Evolutionary conservation across 202 grass and related monocot genomes (phyloP).

Genomic region (Saccharum hybrid): DNA sequence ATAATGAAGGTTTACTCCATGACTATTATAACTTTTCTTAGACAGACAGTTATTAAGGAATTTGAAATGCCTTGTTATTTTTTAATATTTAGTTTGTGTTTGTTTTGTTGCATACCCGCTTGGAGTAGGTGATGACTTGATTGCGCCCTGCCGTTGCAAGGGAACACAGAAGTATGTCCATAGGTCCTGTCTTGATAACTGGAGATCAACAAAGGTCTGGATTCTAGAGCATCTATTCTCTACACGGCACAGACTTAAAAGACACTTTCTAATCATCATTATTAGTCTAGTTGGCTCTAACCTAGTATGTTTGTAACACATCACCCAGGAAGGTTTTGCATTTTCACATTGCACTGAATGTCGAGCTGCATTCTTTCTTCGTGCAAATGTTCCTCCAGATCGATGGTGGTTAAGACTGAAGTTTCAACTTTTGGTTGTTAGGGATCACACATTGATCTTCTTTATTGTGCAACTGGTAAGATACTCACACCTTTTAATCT

Average conservation of each 20-base stretch:
- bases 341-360: slow-evolving; percentile 99
- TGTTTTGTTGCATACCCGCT: neutral
- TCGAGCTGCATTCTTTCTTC: slow-evolving; percentile 81
- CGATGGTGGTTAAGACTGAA: slow-evolving; percentile 93
- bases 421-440: slow-evolving; percentile 87
- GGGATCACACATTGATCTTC: slow-evolving; percentile 94
- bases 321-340: slow-evolving; percentile 95
- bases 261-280: neutral
- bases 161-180: slow-evolving; percentile 98
- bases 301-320: slow-evolving; percentile 9
- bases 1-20: slow-evolving; percentile 74
- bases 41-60: neutral
- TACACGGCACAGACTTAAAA: slow-evolving; percentile 9
- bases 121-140: slow-evolving; percentile 78
- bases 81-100: slow-evolving; percentile 16
- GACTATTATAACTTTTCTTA: slow-evolving; percentile 26
- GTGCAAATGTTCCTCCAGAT: slow-evolving; percentile 93
- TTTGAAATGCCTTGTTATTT: slow-evolving; percentile 35
- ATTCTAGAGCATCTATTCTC: slow-evolving; percentile 31
- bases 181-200: slow-evolving; percentile 91
- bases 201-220: slow-evolving; percentile 94
- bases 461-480: slow-evolving; percentile 89
- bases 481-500: slow-evolving; percentile 28
- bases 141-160: slow-evolving; percentile 90
- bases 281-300: slow-evolving; percentile 9